Evolutionary conservation across 495 filamentous ascomycete genomes (phyloP).

Genomic region (Xylaria longipes): DNA sequence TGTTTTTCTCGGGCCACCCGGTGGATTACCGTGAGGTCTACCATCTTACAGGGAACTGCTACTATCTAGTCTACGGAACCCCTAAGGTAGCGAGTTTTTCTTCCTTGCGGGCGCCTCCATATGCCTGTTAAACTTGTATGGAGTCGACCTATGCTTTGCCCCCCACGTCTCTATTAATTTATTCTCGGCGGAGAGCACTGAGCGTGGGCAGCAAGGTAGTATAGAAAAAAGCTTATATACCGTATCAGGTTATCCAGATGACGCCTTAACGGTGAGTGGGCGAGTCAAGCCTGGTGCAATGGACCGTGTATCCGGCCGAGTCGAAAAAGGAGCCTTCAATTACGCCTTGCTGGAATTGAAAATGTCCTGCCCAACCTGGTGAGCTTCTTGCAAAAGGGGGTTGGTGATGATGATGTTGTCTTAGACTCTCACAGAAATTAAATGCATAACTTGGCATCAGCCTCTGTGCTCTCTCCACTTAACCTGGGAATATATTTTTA

Average conservation of each 20-base stretch:
- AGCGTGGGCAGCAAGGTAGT: background rate
- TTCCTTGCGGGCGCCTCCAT: background rate
- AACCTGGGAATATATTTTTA: background rate
- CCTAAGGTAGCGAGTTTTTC: background rate
- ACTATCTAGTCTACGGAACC: background rate
- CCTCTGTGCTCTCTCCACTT: constrained; percentile 9
- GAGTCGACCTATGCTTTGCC: background rate
- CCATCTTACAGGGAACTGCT: background rate
- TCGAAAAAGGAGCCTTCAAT: background rate
- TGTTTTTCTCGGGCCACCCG: background rate
- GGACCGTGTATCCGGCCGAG: constrained; percentile 23
- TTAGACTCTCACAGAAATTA: constrained; percentile 17
- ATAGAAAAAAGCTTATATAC: background rate
- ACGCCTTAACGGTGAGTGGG: background rate
- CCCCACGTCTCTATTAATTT: background rate
- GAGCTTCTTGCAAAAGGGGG: background rate
- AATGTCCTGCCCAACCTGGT: background rate
- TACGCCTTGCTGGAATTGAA: background rate
- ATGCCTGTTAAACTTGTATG: background rate
- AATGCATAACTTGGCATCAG: constrained; percentile 25
- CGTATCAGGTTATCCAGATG: background rate
- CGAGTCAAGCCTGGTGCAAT: constrained; percentile 5
- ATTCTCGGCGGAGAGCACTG: background rate
- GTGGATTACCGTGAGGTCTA: background rate
- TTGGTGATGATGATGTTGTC: constrained; percentile 14